phyloP scores from a whole-genome alignment of 1,284 basidiomycete genomes.

The Sphaerobolus stellatus region DNA sequence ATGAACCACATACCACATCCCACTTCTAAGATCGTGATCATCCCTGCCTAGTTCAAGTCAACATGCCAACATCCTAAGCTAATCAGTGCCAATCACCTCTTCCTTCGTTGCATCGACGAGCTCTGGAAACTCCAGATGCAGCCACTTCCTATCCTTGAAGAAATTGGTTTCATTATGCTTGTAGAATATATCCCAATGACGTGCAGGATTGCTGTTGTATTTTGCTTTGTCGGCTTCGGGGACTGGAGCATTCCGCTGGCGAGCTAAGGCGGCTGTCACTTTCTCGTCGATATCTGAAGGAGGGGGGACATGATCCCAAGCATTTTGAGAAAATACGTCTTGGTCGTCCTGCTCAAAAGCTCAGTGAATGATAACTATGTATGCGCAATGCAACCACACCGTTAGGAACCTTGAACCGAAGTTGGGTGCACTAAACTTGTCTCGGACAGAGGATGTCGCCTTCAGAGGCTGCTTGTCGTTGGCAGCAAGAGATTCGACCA shows the following conservation, averaged over 20 bases:
- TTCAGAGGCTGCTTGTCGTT: background rate
- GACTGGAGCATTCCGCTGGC: conserved; percentile 70
- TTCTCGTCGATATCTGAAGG: conserved; percentile 73
- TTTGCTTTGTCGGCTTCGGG: conserved; percentile 62
- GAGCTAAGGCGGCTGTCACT: conserved; percentile 66
- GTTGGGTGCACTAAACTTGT: conserved; percentile 9
- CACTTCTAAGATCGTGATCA: conserved; percentile 74
- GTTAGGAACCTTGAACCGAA: conserved; percentile 12
- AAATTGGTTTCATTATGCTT: conserved; percentile 81
- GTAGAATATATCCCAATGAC: conserved; percentile 88
- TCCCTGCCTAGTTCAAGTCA: conserved; percentile 60
- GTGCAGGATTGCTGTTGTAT: conserved; percentile 73
- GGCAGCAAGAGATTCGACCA: background rate
- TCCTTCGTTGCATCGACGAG: conserved; percentile 67
- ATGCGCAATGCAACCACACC: background rate
- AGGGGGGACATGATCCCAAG: conserved; percentile 88
- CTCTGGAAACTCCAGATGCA: conserved; percentile 91
- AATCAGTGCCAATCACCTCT: conserved; percentile 45
- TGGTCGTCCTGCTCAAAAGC: conserved; percentile 35
- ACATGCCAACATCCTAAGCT: background rate
- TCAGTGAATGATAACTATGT: background rate
- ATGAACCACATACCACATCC: conserved; percentile 66
- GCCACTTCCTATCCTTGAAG: conserved; percentile 91
- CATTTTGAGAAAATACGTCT: conserved; percentile 75
- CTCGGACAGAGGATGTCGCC: conserved; percentile 6